Base-by-base conservation (phyloP, 2,329 filamentous ascomycete species). In the Reticulascus tulasneorum region DNA sequence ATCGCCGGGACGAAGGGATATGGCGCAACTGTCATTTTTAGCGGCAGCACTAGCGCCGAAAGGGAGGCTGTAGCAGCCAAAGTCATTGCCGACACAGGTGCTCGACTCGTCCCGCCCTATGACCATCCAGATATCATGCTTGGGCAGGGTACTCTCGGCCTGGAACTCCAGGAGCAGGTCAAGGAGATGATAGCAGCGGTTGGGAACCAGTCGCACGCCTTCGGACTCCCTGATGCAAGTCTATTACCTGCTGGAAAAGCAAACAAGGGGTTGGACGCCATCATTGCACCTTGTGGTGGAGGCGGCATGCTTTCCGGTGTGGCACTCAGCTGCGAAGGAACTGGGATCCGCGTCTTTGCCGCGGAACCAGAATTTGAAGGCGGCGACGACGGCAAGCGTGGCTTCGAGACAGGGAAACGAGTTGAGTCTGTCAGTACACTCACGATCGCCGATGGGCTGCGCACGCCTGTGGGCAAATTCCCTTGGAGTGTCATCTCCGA, bases 91-190 rank as follows among this genome's bases (percentile, higher is more conserved):
- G 65, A 80, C 40, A 94, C 86, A 1, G 82, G 84, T 25, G 89
- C 88, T 0, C 78, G 82, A 1, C 68, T 96, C 9, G 75, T 98
- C 5, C 90, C 90, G 35, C 90, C 93, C 0, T 96, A 96, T 57
- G 87, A 97, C 59, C 86, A 97, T 62, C 84, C 86, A 4, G 79
- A 96, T 58, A 89, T 96, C 47, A 84, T 97, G 37, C 76, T 95
- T 1, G 91, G 93, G 0, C 90, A 96, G 66, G 93, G 91, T n/a
- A 97, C 91, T 1, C 70, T 86, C 44, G 90, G 81, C 0, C 59
- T 96, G 6, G 93, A 98, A 60, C 61, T 96, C 22, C 82, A 89
- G 55, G 67, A 75, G 42, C 90, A 97, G 55, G 85, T 82, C 2
- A 59, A 55, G 5, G 68, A 71, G 27, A 50, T 82, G 44, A 66